Conservation (phyloP, 441 rosid genomes). For the Adansonia rubrostipa region DNA sequence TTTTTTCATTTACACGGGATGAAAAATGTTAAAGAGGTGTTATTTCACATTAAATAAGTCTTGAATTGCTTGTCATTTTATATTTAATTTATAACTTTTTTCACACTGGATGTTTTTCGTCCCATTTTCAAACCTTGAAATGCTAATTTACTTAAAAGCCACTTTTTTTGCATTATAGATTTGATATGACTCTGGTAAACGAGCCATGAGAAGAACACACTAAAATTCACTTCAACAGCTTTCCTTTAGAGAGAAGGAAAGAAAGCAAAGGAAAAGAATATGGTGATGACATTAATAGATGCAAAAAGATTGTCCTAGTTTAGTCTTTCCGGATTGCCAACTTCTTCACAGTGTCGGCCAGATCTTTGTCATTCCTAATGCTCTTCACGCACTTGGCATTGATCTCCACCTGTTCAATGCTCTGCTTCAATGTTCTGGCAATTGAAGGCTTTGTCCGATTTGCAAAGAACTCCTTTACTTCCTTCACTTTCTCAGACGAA, state of each 20-base stretch:
- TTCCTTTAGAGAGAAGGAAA: slow-evolving; percentile 12
- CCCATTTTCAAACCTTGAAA: not conserved
- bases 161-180: not conserved
- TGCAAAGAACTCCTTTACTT: slow-evolving; percentile 75
- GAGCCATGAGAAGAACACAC: not conserved
- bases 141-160: not conserved
- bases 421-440: slow-evolving; percentile 91
- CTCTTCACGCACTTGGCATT: slow-evolving; percentile 71
- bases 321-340: slow-evolving; percentile 3
- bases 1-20: no score
- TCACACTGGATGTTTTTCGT: not conserved
- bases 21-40: no score
- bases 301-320: no score
- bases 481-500: slow-evolving; percentile 72
- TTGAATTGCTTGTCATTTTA: no score
- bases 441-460: slow-evolving; percentile 58
- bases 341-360: not conserved
- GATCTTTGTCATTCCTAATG: not conserved
- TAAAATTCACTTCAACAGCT: not conserved
- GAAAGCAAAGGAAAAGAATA: not conserved
- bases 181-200: not conserved
- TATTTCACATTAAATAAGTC: no score
- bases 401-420: slow-evolving; percentile 73
- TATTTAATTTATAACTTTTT: no score
- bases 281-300: no score